Conservation (phyloP, 306 rosid species). For the Citrullus colocynthis region DNA sequence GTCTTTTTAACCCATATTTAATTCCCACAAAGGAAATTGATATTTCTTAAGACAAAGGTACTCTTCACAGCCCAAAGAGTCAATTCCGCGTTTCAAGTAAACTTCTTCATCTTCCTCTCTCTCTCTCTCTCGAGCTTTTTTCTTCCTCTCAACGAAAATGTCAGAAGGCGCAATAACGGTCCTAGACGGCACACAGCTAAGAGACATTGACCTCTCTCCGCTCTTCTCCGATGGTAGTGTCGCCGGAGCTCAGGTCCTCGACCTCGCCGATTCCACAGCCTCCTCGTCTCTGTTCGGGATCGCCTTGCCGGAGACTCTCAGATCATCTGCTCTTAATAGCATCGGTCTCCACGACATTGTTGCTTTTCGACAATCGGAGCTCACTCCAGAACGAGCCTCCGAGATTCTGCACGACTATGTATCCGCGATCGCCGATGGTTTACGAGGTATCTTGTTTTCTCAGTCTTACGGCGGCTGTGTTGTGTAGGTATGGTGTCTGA, state of each 20-base stretch:
- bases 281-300: slow-evolving; percentile 51
- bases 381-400: slow-evolving; percentile 32
- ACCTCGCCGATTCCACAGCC: slow-evolving; percentile 47
- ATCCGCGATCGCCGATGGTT: slow-evolving; percentile 67
- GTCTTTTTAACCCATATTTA: too few relatives aligned
- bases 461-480: neutral
- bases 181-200: slow-evolving; percentile 58
- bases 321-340: slow-evolving; percentile 41
- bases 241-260: slow-evolving; percentile 50
- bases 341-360: slow-evolving; percentile 14
- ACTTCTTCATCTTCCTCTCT: neutral
- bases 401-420: slow-evolving; percentile 34
- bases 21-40: neutral
- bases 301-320: slow-evolving; percentile 44
- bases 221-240: slow-evolving; percentile 15
- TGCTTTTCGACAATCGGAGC: slow-evolving; percentile 22
- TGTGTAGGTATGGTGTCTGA: neutral
- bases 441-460: slow-evolving; percentile 37
- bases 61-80: neutral
- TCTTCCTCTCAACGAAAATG: slow-evolving; percentile 33
- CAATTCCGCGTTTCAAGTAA: neutral
- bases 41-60: neutral
- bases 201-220: slow-evolving; percentile 29
- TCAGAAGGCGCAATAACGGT: slow-evolving; percentile 44
- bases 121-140: slow-evolving; percentile 5